A percentile compares a stretch with the other conserved stretches of the same genome.
These are phyloP conservation scores for Acer saccharum DNA, from an alignment of 345 rosid species.

Conservation along the genomic window DNA sequence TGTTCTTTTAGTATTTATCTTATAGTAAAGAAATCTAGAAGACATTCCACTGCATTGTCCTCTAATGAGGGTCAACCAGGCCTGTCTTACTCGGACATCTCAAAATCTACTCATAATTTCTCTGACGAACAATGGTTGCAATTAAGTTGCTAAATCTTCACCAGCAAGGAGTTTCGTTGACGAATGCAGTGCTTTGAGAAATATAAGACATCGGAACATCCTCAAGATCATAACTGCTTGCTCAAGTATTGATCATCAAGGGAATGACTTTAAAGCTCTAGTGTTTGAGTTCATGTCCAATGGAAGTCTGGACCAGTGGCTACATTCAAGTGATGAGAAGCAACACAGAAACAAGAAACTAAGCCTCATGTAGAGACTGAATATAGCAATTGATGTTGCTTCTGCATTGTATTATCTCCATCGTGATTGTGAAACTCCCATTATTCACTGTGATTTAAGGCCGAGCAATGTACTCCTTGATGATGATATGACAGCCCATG, in stretches of 20 bases:
- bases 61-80: background rate
- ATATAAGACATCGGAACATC: conserved; percentile 28
- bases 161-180: conserved; percentile 27
- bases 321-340: conserved; percentile 10
- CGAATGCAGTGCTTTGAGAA: conserved; percentile 31
- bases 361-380: conserved; percentile 20
- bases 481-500: conserved; percentile 32
- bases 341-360: background rate
- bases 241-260: conserved; percentile 25
- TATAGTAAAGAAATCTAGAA: background rate
- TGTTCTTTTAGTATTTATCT: background rate
- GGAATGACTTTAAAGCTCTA: conserved; percentile 31
- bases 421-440: conserved; percentile 24
- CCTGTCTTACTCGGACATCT: conserved; percentile 18
- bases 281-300: conserved; percentile 34
- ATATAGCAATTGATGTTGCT: conserved; percentile 37
- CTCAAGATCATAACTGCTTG: conserved; percentile 23
- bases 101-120: conserved; percentile 26
- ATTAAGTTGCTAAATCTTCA: conserved; percentile 31
- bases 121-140: conserved; percentile 16
- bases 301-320: conserved; percentile 29
- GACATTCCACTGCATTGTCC: background rate
- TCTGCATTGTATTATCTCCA: conserved; percentile 36
- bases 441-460: conserved; percentile 38
- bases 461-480: conserved; percentile 37